phyloP scores from a whole-genome alignment of 345 rosid species.

The Eutrema yunnanense region DNA sequence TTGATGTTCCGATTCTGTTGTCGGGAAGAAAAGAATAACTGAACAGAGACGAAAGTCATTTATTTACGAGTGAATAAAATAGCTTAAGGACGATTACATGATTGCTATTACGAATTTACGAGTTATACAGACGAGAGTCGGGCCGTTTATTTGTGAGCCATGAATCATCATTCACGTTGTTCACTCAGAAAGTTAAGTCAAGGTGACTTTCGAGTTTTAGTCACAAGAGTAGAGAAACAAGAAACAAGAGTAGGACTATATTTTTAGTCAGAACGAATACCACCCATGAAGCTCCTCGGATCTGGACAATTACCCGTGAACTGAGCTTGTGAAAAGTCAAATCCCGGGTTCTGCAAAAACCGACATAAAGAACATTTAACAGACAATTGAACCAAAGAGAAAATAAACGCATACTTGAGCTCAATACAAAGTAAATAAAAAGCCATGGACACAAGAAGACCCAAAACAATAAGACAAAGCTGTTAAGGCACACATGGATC shows the following conservation, averaged over 20 bases:
- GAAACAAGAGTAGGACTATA: neutral
- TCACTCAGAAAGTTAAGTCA: neutral
- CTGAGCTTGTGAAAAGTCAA: conserved; percentile 96
- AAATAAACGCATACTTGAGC: neutral
- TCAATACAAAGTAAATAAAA: neutral
- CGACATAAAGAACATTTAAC: neutral
- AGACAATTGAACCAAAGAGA: neutral
- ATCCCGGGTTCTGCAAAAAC: conserved; percentile 79
- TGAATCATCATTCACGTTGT: neutral
- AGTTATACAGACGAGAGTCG: neutral
- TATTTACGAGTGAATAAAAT: neutral
- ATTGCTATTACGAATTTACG: neutral
- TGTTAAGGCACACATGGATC: neutral
- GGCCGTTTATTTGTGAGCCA: neutral
- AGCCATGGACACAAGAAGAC: neutral
- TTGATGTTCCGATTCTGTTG: neutral
- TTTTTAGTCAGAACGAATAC: conserved; percentile 64
- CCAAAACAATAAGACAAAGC: neutral
- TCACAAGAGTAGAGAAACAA: no score
- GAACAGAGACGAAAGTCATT: neutral
- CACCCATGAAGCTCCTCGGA: conserved; percentile 92
- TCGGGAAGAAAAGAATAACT: neutral
- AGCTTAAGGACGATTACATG: neutral
- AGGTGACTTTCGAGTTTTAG: neutral
- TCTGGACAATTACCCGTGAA: conserved; percentile 82